Conservation (phyloP, 2,329 filamentous ascomycete species). For the Penicillium palitans region DNA sequence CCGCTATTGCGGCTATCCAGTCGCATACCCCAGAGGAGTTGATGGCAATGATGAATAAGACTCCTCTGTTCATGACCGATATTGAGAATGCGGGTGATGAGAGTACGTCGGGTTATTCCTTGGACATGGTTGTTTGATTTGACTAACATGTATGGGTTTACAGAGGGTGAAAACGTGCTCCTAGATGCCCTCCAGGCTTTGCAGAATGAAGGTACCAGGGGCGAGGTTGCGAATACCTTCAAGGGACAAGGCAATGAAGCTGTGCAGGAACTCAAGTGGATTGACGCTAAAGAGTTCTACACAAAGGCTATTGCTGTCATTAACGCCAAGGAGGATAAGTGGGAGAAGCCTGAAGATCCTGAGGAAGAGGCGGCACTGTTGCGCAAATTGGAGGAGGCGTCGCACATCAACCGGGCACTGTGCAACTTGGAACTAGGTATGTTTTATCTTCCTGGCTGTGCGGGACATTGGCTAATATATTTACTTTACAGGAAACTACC, state of each 20-base stretch:
- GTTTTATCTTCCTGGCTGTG: conserved; percentile 20
- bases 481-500: conserved; percentile 68
- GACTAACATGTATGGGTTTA: conserved; percentile 1
- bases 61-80: conserved; percentile 94
- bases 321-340: conserved; percentile 59
- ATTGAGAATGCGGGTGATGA: conserved; percentile 64
- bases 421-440: conserved; percentile 81
- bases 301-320: conserved; percentile 78
- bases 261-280: conserved; percentile 71
- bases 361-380: conserved; percentile 64
- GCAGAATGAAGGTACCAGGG: conserved; percentile 86
- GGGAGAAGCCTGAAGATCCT: conserved; percentile 53
- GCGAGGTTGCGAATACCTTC: conserved; percentile 80
- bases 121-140: not conserved
- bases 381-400: conserved; percentile 67
- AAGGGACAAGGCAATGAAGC: conserved; percentile 91
- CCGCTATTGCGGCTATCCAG: conserved; percentile 58
- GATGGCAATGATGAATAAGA: conserved; percentile 64
- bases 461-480: not conserved
- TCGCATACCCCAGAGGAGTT: conserved; percentile 61
- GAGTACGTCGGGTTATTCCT: conserved; percentile 36
- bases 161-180: conserved; percentile 71
- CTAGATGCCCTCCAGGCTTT: conserved; percentile 86
- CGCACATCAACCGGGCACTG: conserved; percentile 83
- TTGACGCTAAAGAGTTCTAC: conserved; percentile 89